A percentile compares a stretch with the other conserved stretches of the same genome.
Conservation (phyloP, 495 filamentous ascomycete species). For the Hypoxylon fuscum region DNA sequence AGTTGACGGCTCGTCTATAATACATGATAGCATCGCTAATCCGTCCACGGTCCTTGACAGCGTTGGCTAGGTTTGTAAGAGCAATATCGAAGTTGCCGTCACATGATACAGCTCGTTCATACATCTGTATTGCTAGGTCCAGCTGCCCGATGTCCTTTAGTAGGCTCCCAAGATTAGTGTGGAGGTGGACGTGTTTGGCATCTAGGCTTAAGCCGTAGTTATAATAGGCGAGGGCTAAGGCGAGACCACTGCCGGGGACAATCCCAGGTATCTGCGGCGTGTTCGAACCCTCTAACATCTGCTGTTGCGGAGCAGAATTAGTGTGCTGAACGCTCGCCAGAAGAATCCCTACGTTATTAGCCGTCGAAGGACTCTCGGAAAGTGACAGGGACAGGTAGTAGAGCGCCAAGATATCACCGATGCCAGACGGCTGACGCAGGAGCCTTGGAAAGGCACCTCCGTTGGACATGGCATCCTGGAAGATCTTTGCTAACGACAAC, state of each 20-base stretch:
- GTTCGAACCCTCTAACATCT: slow-evolving; percentile 36
- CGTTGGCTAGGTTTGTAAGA: slow-evolving; percentile 95
- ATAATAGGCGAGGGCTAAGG: slow-evolving; percentile 92
- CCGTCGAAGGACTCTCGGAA: slow-evolving; percentile 95
- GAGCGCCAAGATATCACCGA: slow-evolving; percentile 92
- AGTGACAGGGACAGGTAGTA: slow-evolving; percentile 97
- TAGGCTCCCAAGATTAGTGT: slow-evolving; percentile 94
- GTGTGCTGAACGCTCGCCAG: slow-evolving; percentile 92
- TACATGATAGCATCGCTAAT: slow-evolving; percentile 92
- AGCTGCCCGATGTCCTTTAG: slow-evolving; percentile 97
- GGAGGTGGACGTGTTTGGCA: slow-evolving; percentile 92
- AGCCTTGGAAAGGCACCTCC: slow-evolving; percentile 67
- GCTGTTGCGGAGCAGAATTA: slow-evolving; percentile 49
- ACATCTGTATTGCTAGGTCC: slow-evolving; percentile 92
- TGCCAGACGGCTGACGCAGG: slow-evolving; percentile 70
- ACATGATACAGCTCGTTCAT: slow-evolving; percentile 91
- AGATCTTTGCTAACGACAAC: slow-evolving; percentile 95
- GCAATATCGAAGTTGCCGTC: slow-evolving; percentile 96
- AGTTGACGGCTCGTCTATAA: slow-evolving; percentile 87
- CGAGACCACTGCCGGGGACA: slow-evolving; percentile 83
- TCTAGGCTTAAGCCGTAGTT: slow-evolving; percentile 91
- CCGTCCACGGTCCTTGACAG: slow-evolving; percentile 94
- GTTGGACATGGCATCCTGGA: slow-evolving; percentile 96
- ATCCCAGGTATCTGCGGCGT: slow-evolving; percentile 76
- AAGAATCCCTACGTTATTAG: slow-evolving; percentile 98